Evolutionary conservation across 2,329 filamentous ascomycete genomes (phyloP).

Genomic region (Neoscytalidium dimidiatum): DNA sequence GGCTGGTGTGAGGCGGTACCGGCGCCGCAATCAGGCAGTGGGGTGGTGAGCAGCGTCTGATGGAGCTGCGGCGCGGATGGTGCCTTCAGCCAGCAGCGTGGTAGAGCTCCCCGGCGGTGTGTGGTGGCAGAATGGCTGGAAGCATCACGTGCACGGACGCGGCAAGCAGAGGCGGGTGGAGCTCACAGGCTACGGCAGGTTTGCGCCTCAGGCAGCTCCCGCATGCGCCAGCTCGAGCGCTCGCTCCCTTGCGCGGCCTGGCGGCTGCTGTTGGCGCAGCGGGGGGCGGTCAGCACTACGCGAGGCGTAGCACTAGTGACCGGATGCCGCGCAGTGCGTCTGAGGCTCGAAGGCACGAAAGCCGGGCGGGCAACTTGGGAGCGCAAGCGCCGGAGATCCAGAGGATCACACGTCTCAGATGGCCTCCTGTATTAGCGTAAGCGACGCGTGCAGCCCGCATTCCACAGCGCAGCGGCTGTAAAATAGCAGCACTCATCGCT

Average conservation of each 20-base stretch:
- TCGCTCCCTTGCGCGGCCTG: neutral
- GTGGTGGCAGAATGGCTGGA: neutral
- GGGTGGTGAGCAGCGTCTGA: neutral
- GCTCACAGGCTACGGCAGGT: neutral
- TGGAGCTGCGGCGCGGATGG: neutral
- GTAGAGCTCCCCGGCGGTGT: constrained; percentile 2
- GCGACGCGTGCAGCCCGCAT: neutral
- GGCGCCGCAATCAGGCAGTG: neutral
- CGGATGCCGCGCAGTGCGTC: constrained; percentile 1
- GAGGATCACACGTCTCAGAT: constrained; percentile 14
- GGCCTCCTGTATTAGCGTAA: constrained; percentile 16
- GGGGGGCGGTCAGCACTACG: neutral
- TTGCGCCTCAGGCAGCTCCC: neutral
- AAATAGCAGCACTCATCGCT: neutral
- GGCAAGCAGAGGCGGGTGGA: neutral
- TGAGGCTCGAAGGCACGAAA: neutral
- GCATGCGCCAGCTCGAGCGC: too few relatives aligned
- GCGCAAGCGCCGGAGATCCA: constrained; percentile 5
- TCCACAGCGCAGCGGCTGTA: neutral
- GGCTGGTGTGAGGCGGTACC: neutral
- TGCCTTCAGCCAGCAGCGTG: constrained; percentile 20
- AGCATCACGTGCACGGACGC: constrained; percentile 9
- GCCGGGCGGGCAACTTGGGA: neutral
- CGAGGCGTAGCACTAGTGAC: neutral
- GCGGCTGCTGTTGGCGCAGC: neutral